A percentile compares a stretch with the other conserved stretches of the same genome.
phyloP scores from a whole-genome alignment of 345 rosid genomes.

The Sisymbrium irio region DNA sequence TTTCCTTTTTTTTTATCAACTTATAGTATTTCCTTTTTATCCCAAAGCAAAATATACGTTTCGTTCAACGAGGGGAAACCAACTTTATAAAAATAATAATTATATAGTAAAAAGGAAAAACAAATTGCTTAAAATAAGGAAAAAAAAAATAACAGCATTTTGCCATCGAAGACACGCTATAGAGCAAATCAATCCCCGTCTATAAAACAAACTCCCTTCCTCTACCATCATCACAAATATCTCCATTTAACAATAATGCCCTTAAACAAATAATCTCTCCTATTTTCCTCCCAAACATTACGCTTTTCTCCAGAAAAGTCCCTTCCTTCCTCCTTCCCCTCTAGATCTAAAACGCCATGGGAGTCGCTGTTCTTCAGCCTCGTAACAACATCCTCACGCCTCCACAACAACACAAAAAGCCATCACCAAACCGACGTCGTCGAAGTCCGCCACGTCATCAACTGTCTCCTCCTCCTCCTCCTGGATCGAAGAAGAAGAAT shows the following conservation, averaged over 20 bases:
- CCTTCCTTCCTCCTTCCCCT: too few species aligned
- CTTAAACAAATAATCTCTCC: neutral
- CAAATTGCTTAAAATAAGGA: neutral
- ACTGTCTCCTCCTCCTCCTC: slow-evolving; percentile 3
- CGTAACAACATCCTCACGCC: too few species aligned
- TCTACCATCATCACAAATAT: neutral
- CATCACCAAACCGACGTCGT: slow-evolving; percentile 39
- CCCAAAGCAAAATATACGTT: neutral
- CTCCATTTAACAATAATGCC: neutral
- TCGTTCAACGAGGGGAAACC: neutral
- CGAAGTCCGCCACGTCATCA: slow-evolving; percentile 36
- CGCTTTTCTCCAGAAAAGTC: neutral
- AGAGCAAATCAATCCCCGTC: neutral
- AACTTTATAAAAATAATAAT: neutral
- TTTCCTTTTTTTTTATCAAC: neutral
- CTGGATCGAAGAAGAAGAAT: neutral
- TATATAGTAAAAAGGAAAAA: neutral
- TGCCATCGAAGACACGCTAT: slow-evolving; percentile 10
- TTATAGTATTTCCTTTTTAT: neutral
- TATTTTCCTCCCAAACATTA: neutral
- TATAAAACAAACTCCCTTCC: neutral
- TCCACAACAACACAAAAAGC: slow-evolving; percentile 10
- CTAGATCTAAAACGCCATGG: slow-evolving; percentile 39
- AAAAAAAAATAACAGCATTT: neutral
- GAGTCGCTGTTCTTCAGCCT: slow-evolving; percentile 53